Conservation (phyloP, 441 rosid species). For the Pelargonium hybrid region DNA sequence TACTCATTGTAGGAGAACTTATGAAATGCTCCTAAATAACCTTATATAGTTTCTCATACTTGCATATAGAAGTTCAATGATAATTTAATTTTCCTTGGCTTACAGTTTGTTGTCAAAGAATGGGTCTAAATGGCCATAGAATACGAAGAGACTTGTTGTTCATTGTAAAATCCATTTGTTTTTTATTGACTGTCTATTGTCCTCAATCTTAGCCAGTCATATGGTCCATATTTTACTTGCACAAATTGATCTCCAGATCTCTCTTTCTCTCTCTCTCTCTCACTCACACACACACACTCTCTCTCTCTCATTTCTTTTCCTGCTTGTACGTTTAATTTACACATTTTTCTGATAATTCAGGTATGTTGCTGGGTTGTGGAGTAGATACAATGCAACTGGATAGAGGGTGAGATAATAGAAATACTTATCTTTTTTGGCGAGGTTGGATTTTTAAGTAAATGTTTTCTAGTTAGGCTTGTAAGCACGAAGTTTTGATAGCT, state of each 20-base stretch:
- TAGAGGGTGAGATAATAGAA: conserved; percentile 6
- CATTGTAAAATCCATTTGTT: neutral
- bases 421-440: neutral
- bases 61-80: too few relatives aligned
- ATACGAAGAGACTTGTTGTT: too few relatives aligned
- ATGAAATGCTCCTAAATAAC: too few relatives aligned
- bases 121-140: too few relatives aligned
- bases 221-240: neutral
- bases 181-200: neutral
- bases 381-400: conserved; percentile 5
- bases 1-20: too few relatives aligned
- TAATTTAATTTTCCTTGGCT: too few relatives aligned
- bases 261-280: neutral
- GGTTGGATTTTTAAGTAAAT: neutral
- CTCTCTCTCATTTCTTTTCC: neutral
- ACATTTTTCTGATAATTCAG: neutral
- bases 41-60: too few relatives aligned
- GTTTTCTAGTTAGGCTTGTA: conserved; percentile 1
- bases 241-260: neutral
- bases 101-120: too few relatives aligned
- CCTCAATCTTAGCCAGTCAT: neutral
- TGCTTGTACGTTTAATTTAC: neutral
- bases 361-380: conserved; percentile 7
- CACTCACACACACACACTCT: too few relatives aligned
- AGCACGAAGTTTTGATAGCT: neutral